A percentile compares a stretch with the other conserved stretches of the same genome.
phyloP scores from a whole-genome alignment of 2,329 filamentous ascomycete genomes.

The Aureobasidium pullulans region DNA sequence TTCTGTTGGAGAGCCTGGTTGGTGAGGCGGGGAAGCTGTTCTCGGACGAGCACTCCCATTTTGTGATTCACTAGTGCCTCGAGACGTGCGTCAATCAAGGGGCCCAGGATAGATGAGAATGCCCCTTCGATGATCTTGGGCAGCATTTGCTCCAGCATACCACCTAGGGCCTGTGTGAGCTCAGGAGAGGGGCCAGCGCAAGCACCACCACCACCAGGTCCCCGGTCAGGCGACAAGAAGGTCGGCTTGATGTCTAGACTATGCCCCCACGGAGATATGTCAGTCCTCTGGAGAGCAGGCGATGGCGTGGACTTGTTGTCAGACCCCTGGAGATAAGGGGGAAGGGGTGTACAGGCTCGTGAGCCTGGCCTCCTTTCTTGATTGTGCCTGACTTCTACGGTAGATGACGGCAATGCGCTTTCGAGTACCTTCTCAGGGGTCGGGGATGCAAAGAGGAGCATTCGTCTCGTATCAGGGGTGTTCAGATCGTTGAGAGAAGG shows the following conservation, averaged over 20 bases:
- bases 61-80: neutral
- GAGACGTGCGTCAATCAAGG: neutral
- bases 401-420: neutral
- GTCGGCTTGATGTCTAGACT: conserved; percentile 6
- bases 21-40: neutral
- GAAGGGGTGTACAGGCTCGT: conserved; percentile 1
- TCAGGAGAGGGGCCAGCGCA: neutral
- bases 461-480: neutral
- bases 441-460: neutral
- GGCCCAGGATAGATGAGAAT: neutral
- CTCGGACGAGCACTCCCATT: neutral
- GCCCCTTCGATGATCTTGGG: neutral
- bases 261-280: neutral
- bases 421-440: neutral
- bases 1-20: neutral
- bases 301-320: neutral
- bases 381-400: neutral
- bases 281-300: neutral
- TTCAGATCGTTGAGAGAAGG: neutral
- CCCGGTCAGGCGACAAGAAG: neutral
- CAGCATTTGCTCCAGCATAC: neutral
- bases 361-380: neutral
- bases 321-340: neutral
- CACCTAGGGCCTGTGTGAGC: neutral
- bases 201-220: neutral